These are phyloP conservation scores for Syzygium jambos DNA, from an alignment of 345 rosid species.

Conservation along the genomic window DNA sequence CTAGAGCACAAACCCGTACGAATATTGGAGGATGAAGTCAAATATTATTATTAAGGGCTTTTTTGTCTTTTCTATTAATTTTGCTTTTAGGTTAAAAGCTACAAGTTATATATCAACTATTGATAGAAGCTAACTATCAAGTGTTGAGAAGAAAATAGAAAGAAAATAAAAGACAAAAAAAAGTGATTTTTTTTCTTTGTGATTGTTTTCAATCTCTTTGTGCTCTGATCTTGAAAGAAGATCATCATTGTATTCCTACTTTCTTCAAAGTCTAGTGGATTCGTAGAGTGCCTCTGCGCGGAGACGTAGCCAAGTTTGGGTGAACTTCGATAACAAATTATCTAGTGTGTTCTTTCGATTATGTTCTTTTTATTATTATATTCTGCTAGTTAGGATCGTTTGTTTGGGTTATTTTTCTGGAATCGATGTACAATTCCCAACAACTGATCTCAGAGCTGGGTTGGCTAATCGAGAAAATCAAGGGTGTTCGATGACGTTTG, in stretches of 20 bases:
- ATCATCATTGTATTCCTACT: fast-evolving
- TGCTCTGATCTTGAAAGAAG: neutral
- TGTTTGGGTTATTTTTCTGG: too few relatives aligned
- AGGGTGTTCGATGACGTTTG: neutral
- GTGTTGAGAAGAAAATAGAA: neutral
- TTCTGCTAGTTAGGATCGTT: neutral
- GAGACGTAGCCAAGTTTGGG: fast-evolving
- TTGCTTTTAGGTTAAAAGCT: neutral
- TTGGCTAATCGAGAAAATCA: neutral
- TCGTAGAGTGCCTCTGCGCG: fast-evolving
- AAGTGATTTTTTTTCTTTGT: neutral
- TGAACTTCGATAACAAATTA: neutral
- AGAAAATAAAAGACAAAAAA: too few relatives aligned
- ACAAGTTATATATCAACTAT: too few relatives aligned
- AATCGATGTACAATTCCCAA: fast-evolving
- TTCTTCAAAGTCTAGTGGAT: neutral
- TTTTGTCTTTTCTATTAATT: fast-evolving
- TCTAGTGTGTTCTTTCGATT: fast-evolving
- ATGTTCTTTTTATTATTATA: too few relatives aligned
- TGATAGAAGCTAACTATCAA: fast-evolving
- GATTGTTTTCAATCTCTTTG: neutral
- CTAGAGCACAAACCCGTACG: too few relatives aligned
- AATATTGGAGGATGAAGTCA: neutral
- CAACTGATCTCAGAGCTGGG: fast-evolving
- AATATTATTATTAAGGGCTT: neutral